Evolutionary conservation across 345 rosid genomes (phyloP), one percentile per base, ranked within the genome.

Genomic region (Syzygium oleosum): DNA sequence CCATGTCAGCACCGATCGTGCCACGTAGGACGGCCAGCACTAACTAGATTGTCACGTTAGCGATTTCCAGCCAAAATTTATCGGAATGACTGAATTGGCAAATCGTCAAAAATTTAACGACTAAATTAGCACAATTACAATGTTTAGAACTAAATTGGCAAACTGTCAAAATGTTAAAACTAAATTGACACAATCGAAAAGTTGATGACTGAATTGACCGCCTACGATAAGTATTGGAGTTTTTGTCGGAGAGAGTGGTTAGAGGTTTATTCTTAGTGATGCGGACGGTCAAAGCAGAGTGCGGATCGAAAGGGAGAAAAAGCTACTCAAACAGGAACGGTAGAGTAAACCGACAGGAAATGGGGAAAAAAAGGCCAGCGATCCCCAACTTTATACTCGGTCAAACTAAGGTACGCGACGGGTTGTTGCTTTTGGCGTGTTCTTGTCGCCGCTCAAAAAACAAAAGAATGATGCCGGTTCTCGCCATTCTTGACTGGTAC

Each of bases 1-100:
- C 17, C 0, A 29, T 5, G 9, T 65, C 1, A 29, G 7, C 1
- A 1, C 4, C 12, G 5, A 29, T 65, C 0, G 0, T 29, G 0
- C 4, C 11, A 17, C 8, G 4, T 52, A 52, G 53, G 6, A 17
- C 0, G 7, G 1, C 4, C 7, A 0, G 9, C 17, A 15, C 3
- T 17, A 15, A 63, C 0, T 15, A 63, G 1, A 68, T 3, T 0
- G 3, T 1, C 1, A 34, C 12, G 0, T 68, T 3, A 0, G 2
- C 4, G 0, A 34, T 68, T 34, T 68, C 0, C 25, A 4, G 9
- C 0, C 27, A 55, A 55, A 55, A 22, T 55, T 55, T 21, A 4
- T 8, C 0, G 2, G 2, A 19, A 73, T 5, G 1, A 73, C 0
- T 34, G 0, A 38, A 38, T 73, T 10, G 6, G 46, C 4, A 73